Evolutionary conservation across 1,139 yeast species (phyloP).

Genomic region (Nakaseomyces nivariensis): DNA sequence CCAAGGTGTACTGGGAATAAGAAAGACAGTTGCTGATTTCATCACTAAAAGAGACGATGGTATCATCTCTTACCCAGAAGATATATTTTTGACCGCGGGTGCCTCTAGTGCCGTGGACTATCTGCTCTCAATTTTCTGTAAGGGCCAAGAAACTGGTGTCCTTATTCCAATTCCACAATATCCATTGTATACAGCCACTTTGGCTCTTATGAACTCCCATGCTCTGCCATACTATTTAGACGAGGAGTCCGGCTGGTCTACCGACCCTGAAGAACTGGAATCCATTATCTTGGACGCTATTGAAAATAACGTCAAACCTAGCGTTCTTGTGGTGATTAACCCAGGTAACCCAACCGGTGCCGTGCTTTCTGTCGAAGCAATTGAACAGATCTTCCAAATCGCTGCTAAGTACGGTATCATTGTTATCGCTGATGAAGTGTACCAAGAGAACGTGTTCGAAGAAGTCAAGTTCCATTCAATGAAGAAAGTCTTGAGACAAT

Average conservation of each 20-base stretch:
- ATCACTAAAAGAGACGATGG: slow-evolving; percentile 63
- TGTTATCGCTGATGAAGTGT: slow-evolving; percentile 95
- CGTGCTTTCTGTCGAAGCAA: slow-evolving; percentile 53
- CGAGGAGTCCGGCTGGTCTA: slow-evolving; percentile 75
- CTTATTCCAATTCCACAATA: slow-evolving; percentile 96
- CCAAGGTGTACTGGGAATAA: slow-evolving; percentile 66
- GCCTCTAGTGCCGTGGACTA: slow-evolving; percentile 86
- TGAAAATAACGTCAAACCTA: slow-evolving; percentile 50
- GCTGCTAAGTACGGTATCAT: slow-evolving; percentile 82
- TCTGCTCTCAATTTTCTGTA: slow-evolving; percentile 59
- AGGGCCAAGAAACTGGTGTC: slow-evolving; percentile 65
- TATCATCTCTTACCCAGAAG: slow-evolving; percentile 52
- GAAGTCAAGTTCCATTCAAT: slow-evolving; percentile 51
- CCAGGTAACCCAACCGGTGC: slow-evolving; percentile 99
- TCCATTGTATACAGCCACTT: slow-evolving; percentile 88
- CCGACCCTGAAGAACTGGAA: slow-evolving; percentile 60
- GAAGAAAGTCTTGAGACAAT: slow-evolving; percentile 55
- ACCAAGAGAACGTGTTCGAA: slow-evolving; percentile 79
- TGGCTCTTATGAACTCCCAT: slow-evolving; percentile 70
- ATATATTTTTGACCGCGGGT: slow-evolving; percentile 80
- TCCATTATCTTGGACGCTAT: slow-evolving; percentile 43
- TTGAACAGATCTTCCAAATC: slow-evolving; percentile 58
- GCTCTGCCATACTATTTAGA: slow-evolving; percentile 84
- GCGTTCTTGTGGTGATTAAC: slow-evolving; percentile 83
- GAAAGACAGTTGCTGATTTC: slow-evolving; percentile 73